Percentiles rank a stretch among this genome's conserved stretches.
These are phyloP conservation scores for Candida yuanshanica DNA, from an alignment of 805 yeast genomes.

Conservation along the genomic window DNA sequence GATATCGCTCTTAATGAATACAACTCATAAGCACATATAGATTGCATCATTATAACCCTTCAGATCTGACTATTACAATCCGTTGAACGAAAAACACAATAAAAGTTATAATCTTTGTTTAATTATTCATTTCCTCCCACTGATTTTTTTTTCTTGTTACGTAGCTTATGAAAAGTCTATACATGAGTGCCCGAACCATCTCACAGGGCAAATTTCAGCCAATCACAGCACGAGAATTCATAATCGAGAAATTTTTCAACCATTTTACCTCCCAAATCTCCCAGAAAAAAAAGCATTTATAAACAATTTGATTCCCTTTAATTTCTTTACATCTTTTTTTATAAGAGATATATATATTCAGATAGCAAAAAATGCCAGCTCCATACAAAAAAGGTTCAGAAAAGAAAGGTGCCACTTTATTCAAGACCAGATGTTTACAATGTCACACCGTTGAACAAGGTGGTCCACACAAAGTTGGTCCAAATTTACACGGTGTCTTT, in stretches of 20 bases:
- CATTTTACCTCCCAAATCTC: conserved; percentile 14
- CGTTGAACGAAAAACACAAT: too few relatives aligned
- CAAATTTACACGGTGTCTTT: conserved; percentile 92
- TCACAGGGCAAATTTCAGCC: conserved; percentile 5
- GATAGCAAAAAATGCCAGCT: conserved; percentile 25
- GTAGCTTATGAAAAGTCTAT: not conserved
- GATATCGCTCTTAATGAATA: not conserved
- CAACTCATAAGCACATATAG: not conserved
- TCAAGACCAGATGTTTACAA: conserved; percentile 98
- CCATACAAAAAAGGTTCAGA: conserved; percentile 50
- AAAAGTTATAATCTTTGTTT: too few relatives aligned
- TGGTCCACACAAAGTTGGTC: conserved; percentile 98
- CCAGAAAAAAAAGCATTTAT: conserved; percentile 8
- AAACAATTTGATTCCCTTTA: conserved; percentile 3
- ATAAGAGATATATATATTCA: not conserved
- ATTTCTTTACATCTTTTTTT: not conserved
- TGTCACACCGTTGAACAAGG: conserved; percentile 97
- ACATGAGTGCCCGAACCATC: not conserved
- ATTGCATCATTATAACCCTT: not conserved
- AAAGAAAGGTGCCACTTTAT: conserved; percentile 95
- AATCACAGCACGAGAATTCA: conserved; percentile 19
- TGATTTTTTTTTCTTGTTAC: too few relatives aligned
- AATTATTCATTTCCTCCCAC: too few relatives aligned
- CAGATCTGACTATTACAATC: not conserved
- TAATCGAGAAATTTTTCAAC: conserved; percentile 20